Conservation (phyloP, 257 asterid genomes). For the Gentiana dahurica region DNA sequence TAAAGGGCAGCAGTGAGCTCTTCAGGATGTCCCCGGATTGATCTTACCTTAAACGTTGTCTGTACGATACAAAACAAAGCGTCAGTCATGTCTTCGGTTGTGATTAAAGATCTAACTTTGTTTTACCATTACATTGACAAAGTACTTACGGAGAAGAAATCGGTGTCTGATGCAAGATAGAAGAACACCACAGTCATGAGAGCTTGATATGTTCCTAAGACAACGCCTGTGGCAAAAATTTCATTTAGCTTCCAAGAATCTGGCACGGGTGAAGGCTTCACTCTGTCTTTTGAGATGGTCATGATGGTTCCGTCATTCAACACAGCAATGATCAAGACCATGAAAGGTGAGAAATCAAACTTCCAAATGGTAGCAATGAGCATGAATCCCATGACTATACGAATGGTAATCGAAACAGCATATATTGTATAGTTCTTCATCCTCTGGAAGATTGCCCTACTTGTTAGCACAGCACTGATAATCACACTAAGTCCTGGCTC, state of each 20-base stretch:
- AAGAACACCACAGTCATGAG: conserved; percentile 69
- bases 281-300: conserved; percentile 88
- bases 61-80: conserved; percentile 5
- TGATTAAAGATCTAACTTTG: too few relatives aligned
- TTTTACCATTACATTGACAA: too few relatives aligned
- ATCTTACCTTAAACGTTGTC: conserved; percentile 38
- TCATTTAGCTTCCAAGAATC: conserved; percentile 94
- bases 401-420: conserved; percentile 84
- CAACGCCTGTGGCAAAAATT: conserved; percentile 78
- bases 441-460: conserved; percentile 90
- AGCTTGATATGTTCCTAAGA: conserved; percentile 81
- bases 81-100: too few relatives aligned
- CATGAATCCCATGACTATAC: conserved; percentile 86
- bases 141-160: conserved; percentile 46
- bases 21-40: conserved; percentile 30
- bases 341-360: conserved; percentile 89
- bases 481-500: conserved; percentile 91
- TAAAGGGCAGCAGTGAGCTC: conserved; percentile 77
- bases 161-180: conserved; percentile 63
- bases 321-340: conserved; percentile 80
- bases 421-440: conserved; percentile 88
- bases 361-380: conserved; percentile 82
- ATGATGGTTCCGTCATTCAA: conserved; percentile 91
- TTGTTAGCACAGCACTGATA: conserved; percentile 73
- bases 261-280: conserved; percentile 83